These are phyloP conservation scores for Nakazawaea peltata DNA, from an alignment of 805 yeast genomes.

Conservation along the genomic window DNA sequence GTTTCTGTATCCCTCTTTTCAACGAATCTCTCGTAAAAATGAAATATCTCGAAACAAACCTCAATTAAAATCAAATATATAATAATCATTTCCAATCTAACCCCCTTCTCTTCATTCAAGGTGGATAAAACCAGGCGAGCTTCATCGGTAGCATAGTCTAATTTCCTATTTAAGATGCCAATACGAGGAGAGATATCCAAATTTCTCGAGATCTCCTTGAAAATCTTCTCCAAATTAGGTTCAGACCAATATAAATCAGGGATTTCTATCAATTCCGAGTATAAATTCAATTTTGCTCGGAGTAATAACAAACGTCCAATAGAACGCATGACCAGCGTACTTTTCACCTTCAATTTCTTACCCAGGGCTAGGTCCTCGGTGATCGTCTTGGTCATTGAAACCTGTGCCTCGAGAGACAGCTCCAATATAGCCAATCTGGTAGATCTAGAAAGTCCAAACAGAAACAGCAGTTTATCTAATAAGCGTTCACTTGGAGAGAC, in stretches of 20 bases:
- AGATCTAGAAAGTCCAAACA: conserved; percentile 80
- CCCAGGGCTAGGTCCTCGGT: conserved; percentile 67
- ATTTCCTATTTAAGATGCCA: conserved; percentile 69
- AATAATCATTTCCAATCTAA: conserved; percentile 82
- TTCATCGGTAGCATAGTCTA: conserved; percentile 89
- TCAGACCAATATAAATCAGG: conserved; percentile 94
- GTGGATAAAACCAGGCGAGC: conserved; percentile 70
- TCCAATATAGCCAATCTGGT: conserved; percentile 81
- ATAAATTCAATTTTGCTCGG: conserved; percentile 76
- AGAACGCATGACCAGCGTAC: conserved; percentile 53
- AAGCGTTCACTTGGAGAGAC: conserved; percentile 35
- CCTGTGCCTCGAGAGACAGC: conserved; percentile 58
- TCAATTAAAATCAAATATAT: conserved; percentile 78
- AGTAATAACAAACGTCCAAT: conserved; percentile 72
- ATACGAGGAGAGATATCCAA: conserved; percentile 76
- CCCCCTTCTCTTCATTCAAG: conserved; percentile 66
- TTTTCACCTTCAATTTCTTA: conserved; percentile 37
- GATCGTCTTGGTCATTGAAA: conserved; percentile 52
- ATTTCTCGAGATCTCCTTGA: conserved; percentile 58
- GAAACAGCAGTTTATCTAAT: conserved; percentile 80
- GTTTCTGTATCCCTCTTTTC: not conserved
- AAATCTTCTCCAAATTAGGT: conserved; percentile 73
- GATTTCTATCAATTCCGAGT: conserved; percentile 83
- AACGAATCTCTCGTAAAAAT: conserved; percentile 51
- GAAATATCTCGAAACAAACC: conserved; percentile 73